These are phyloP conservation scores for Cyberlindnera veronae DNA, from an alignment of 805 yeast genomes.

Conservation along the genomic window DNA sequence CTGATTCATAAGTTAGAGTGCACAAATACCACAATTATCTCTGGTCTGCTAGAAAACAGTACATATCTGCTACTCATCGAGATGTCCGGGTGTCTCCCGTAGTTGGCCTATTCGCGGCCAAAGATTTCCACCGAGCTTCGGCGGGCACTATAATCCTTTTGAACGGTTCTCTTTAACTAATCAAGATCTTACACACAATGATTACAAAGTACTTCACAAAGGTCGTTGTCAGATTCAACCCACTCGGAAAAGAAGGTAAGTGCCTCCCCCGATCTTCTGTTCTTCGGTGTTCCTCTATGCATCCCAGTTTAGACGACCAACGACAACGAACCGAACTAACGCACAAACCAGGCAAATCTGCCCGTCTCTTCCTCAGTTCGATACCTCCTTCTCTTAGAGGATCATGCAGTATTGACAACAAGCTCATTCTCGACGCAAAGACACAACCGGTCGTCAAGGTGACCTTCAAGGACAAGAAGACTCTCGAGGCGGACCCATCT, in stretches of 20 bases:
- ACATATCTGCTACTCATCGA: too few species aligned
- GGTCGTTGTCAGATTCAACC: conserved; percentile 75
- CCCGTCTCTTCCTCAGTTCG: conserved; percentile 73
- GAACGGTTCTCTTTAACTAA: too few species aligned
- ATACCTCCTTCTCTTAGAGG: conserved; percentile 74
- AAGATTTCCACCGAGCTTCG: too few species aligned
- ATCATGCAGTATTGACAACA: conserved; percentile 58
- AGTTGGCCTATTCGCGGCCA: too few species aligned
- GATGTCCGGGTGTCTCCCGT: too few species aligned
- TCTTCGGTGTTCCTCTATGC: background rate
- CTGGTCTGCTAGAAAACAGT: too few species aligned
- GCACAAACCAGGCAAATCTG: conserved; percentile 53
- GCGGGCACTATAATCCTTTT: too few species aligned
- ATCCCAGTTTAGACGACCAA: background rate
- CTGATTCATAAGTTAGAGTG: too few species aligned
- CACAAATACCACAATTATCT: too few species aligned
- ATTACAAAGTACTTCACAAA: conserved; percentile 85
- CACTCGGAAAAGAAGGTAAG: conserved; percentile 62
- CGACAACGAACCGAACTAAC: background rate
- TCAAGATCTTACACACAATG: too few species aligned
- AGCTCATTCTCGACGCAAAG: conserved; percentile 48
- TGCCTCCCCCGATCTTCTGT: conserved; percentile 9
- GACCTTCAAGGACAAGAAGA: conserved; percentile 75
- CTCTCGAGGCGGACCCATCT: conserved; percentile 64
- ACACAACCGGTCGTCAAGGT: conserved; percentile 66